Evolutionary conservation across 192 early-diverging fungal genomes (phyloP).

Genomic region (Coemansia aciculifera): DNA sequence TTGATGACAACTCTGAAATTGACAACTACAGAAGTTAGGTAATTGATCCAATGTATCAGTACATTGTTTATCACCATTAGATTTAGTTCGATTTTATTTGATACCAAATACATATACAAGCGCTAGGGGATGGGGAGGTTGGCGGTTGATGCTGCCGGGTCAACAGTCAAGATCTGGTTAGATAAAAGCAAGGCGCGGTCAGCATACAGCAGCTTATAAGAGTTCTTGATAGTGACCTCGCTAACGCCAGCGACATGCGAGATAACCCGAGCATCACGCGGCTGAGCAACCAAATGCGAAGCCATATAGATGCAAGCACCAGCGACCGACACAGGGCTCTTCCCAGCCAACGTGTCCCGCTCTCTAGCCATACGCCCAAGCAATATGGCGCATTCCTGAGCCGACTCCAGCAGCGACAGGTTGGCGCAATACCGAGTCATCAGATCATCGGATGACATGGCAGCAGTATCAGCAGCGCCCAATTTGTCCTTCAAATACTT

Average conservation of each 20-base stretch:
- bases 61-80: slow-evolving; percentile 5
- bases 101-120: neutral
- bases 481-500: slow-evolving; percentile 56
- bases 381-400: slow-evolving; percentile 71
- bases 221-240: slow-evolving; percentile 90
- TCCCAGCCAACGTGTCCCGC: slow-evolving; percentile 84
- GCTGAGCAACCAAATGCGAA: slow-evolving; percentile 67
- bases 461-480: slow-evolving; percentile 57
- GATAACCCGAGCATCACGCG: slow-evolving; percentile 73
- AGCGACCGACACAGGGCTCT: slow-evolving; percentile 88
- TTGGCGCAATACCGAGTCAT: slow-evolving; percentile 82
- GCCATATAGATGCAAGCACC: slow-evolving; percentile 91
- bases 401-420: slow-evolving; percentile 65
- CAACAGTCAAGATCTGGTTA: slow-evolving; percentile 21
- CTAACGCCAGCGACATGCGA: slow-evolving; percentile 86
- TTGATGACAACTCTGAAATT: too few relatives aligned
- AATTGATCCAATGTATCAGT: neutral
- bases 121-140: slow-evolving; percentile 27
- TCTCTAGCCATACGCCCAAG: slow-evolving; percentile 72
- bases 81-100: slow-evolving; percentile 5
- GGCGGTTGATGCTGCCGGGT: slow-evolving; percentile 22
- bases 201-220: slow-evolving; percentile 69
- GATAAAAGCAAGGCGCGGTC: slow-evolving; percentile 59
- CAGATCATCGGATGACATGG: slow-evolving; percentile 71
- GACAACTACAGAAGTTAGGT: neutral